Percentiles rank a stretch among this genome's conserved stretches.
phyloP scores from a whole-genome alignment of 495 filamentous ascomycete species.

The Amniculicola lignicola region DNA sequence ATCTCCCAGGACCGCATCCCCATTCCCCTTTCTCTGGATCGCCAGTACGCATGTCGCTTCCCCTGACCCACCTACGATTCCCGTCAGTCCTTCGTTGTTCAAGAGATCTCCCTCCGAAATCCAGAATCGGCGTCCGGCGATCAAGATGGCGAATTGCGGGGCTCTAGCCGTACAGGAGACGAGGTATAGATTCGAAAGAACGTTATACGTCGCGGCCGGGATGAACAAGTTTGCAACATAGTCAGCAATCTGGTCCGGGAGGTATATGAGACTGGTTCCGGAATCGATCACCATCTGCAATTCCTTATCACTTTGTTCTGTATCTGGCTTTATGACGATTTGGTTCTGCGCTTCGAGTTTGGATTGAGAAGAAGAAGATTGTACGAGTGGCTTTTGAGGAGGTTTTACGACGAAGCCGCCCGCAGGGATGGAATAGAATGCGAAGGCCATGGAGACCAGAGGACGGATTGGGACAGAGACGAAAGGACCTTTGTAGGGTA shows the following conservation, averaged over 20 bases:
- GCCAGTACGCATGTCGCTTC: slow-evolving; percentile 31
- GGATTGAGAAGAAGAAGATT: too few relatives aligned
- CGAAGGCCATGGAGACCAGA: slow-evolving; percentile 16
- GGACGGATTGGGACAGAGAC: slow-evolving; percentile 43
- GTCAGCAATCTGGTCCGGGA: slow-evolving; percentile 45
- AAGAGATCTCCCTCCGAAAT: slow-evolving; percentile 58
- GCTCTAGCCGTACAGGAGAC: slow-evolving; percentile 55
- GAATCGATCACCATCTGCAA: slow-evolving; percentile 44
- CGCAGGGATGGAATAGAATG: slow-evolving; percentile 47
- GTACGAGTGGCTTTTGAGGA: too few relatives aligned
- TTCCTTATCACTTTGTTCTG: not conserved
- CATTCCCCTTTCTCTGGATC: slow-evolving; percentile 21
- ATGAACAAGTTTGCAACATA: slow-evolving; percentile 40
- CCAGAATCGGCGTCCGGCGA: slow-evolving; percentile 50
- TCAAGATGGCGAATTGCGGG: slow-evolving; percentile 52
- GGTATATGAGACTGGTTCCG: slow-evolving; percentile 46
- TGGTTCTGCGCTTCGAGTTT: too few relatives aligned
- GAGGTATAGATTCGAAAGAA: slow-evolving; percentile 48
- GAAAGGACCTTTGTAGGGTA: slow-evolving; percentile 40
- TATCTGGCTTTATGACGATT: too few relatives aligned
- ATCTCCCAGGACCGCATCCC: slow-evolving; percentile 54
- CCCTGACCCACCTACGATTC: slow-evolving; percentile 41
- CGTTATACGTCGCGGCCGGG: slow-evolving; percentile 52
- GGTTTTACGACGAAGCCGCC: slow-evolving; percentile 39
- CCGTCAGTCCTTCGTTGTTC: too few relatives aligned